Evolutionary conservation across 2,329 filamentous ascomycete species (phyloP).

Genomic region (Pyrenophora tritici-repentis): DNA sequence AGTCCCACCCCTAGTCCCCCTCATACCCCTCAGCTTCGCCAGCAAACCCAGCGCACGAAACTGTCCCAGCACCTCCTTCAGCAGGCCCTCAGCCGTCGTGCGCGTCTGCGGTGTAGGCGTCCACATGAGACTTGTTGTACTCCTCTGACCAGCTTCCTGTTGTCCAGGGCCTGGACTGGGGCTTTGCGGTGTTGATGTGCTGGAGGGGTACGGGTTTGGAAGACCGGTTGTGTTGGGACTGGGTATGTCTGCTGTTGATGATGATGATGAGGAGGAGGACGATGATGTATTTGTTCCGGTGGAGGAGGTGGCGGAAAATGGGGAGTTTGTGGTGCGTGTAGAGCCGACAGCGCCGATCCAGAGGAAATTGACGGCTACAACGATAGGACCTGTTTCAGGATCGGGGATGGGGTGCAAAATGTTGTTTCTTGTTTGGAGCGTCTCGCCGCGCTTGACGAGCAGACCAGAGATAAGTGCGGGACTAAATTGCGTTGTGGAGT

Average conservation of each 20-base stretch:
- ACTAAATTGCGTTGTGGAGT: conserved; percentile 41
- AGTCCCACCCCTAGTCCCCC: conserved; percentile 60
- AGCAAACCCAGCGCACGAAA: conserved; percentile 72
- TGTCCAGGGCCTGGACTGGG: conserved; percentile 2
- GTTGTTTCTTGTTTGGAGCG: conserved; percentile 15
- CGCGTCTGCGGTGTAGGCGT: conserved; percentile 40
- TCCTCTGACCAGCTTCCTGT: conserved; percentile 15
- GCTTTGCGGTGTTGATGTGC: conserved; percentile 10
- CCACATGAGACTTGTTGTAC: conserved; percentile 40
- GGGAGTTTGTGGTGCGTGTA: conserved; percentile 34
- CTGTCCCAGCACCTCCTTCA: conserved; percentile 72
- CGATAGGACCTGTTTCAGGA: conserved; percentile 36
- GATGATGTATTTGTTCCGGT: neutral
- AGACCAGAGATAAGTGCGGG: conserved; percentile 50
- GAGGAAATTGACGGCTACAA: conserved; percentile 51
- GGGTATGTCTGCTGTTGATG: too few species aligned
- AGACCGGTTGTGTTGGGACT: neutral
- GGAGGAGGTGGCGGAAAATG: conserved; percentile 31
- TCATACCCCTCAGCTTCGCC: conserved; percentile 68
- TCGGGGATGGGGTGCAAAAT: conserved; percentile 25
- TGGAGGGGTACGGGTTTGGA: conserved; percentile 9
- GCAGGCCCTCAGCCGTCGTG: conserved; percentile 60
- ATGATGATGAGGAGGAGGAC: conserved; percentile 10
- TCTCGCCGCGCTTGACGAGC: conserved; percentile 50
- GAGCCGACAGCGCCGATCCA: conserved; percentile 52